These are phyloP conservation scores for Amanita exitialis DNA, from an alignment of 768 basidiomycete genomes.

Conservation along the genomic window DNA sequence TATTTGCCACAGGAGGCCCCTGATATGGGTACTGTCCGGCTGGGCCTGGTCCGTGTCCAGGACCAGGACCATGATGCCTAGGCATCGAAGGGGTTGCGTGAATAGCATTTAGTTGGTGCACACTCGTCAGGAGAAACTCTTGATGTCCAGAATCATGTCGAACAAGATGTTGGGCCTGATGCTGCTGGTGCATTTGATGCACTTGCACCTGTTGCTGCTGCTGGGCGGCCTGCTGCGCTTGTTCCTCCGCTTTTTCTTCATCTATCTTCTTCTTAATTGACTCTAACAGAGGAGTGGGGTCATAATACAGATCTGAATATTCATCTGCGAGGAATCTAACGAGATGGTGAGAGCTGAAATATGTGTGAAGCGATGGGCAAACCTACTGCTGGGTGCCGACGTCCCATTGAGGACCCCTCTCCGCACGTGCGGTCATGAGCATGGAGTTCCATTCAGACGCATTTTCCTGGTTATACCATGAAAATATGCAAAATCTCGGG, in stretches of 20 bases:
- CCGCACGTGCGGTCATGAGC: conserved; percentile 67
- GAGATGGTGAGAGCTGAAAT: background rate
- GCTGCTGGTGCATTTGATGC: conserved; percentile 16
- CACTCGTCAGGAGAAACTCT: conserved; percentile 18
- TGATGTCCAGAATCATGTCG: conserved; percentile 22
- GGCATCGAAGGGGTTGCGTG: conserved; percentile 7
- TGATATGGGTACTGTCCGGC: conserved; percentile 3
- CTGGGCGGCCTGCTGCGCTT: conserved; percentile 20
- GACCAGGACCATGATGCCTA: conserved; percentile 11
- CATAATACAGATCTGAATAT: conserved; percentile 63
- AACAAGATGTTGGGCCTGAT: conserved; percentile 18
- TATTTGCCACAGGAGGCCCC: conserved; percentile 13
- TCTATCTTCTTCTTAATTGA: conserved; percentile 37
- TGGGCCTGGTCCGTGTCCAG: conserved; percentile 4
- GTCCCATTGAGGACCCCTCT: conserved; percentile 83
- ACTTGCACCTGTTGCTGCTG: conserved; percentile 17
- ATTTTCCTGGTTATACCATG: conserved; percentile 37
- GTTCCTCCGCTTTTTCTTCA: conserved; percentile 29
- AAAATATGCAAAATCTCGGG: background rate
- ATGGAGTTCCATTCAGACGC: conserved; percentile 85
- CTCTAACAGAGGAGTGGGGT: conserved; percentile 52
- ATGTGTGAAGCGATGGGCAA: background rate
- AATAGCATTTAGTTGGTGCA: conserved; percentile 18
- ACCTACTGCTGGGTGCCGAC: conserved; percentile 78
- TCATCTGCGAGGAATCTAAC: conserved; percentile 68